A percentile compares a stretch with the other conserved stretches of the same genome.
Evolutionary conservation across 2,329 filamentous ascomycete species (phyloP).

Genomic region (Claviceps sorghi): DNA sequence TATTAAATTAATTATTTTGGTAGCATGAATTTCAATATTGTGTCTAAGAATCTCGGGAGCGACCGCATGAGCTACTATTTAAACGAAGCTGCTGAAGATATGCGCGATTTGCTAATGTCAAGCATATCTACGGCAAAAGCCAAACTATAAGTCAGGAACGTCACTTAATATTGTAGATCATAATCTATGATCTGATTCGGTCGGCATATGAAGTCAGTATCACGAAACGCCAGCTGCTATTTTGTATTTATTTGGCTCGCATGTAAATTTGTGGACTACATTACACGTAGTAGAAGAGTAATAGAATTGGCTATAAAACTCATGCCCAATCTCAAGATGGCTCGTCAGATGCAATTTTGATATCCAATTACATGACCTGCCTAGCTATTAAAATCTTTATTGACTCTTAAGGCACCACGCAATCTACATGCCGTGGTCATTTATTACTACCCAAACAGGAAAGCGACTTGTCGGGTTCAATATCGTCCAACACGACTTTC

Average conservation of each 20-base stretch:
- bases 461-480: neutral
- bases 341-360: neutral
- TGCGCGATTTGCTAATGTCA: slow-evolving; percentile 72
- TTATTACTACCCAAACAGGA: neutral
- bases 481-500: no score
- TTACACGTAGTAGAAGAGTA: neutral
- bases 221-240: neutral
- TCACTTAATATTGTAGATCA: neutral
- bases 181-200: neutral
- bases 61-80: slow-evolving; percentile 92
- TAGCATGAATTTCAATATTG: slow-evolving; percentile 95
- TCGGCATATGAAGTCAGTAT: neutral
- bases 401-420: neutral
- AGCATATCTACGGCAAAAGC: slow-evolving; percentile 69
- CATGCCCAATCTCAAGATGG: neutral
- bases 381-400: neutral
- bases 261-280: neutral
- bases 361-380: neutral
- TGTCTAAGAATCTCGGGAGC: slow-evolving; percentile 81
- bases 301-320: neutral
- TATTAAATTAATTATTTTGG: slow-evolving; percentile 4
- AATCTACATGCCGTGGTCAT: neutral
- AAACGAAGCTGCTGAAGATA: slow-evolving; percentile 81
- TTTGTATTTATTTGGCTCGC: neutral
- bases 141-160: slow-evolving; percentile 41